Conservation (phyloP, 2,329 filamentous ascomycete genomes). For the Microdochium trichocladiopsis region DNA sequence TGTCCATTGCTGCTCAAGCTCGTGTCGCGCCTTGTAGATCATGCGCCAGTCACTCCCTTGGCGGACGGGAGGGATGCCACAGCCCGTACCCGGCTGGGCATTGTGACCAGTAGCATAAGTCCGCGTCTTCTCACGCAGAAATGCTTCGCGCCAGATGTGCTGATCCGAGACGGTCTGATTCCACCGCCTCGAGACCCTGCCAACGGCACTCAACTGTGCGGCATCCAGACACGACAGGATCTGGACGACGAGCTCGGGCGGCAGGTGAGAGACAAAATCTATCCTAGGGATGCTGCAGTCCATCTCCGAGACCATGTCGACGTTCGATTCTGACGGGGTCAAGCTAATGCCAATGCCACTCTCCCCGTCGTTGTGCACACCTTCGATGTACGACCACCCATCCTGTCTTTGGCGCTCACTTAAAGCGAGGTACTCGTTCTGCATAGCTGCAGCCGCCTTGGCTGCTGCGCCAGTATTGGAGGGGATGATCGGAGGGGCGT, state of each 20-base stretch:
- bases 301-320: slow-evolving; percentile 22
- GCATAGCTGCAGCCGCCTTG: slow-evolving; percentile 52
- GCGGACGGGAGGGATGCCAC: slow-evolving; percentile 46
- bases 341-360: slow-evolving; percentile 58
- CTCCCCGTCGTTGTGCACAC: slow-evolving; percentile 43
- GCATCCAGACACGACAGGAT: slow-evolving; percentile 51
- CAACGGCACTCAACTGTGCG: slow-evolving; percentile 38
- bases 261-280: slow-evolving; percentile 51
- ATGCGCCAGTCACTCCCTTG: slow-evolving; percentile 76
- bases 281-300: slow-evolving; percentile 33
- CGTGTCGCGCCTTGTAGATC: slow-evolving; percentile 71
- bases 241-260: slow-evolving; percentile 51
- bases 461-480: slow-evolving; percentile 52
- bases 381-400: slow-evolving; percentile 13
- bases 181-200: slow-evolving; percentile 46
- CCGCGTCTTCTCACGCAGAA: slow-evolving; percentile 51
- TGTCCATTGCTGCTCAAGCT: slow-evolving; percentile 75
- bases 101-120: slow-evolving; percentile 52
- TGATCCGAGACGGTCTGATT: slow-evolving; percentile 37
- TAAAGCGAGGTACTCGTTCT: slow-evolving; percentile 42
- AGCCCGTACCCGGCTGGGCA: slow-evolving; percentile 44
- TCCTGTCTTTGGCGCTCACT: slow-evolving; percentile 28
- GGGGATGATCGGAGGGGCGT: slow-evolving; percentile 54
- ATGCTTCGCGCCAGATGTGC: slow-evolving; percentile 58
- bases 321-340: slow-evolving; percentile 30